Evolutionary conservation across 305 asterid genomes (phyloP).

Genomic region (Solanum chacoense): DNA sequence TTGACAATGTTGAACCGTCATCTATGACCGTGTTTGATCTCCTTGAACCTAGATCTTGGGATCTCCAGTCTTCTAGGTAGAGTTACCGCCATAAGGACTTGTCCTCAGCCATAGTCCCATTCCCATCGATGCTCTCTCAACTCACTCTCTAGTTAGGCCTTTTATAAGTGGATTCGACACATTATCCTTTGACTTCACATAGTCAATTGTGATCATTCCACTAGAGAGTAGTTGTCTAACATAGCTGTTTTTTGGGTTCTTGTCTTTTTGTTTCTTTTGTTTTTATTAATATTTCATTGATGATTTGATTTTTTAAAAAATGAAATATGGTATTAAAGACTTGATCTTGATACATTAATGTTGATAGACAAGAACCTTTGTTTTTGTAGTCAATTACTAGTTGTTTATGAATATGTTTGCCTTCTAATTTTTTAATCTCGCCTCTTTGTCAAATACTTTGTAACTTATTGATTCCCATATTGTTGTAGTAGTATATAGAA

Average conservation of each 20-base stretch:
- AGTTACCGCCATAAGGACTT: background rate
- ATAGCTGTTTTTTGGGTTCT: background rate
- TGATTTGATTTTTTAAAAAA: background rate
- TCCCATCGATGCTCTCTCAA: background rate
- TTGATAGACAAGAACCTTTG: background rate
- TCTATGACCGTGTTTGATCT: background rate
- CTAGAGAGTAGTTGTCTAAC: background rate
- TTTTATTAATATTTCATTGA: background rate
- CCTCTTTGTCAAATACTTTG: background rate
- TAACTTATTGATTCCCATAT: constrained; percentile 1
- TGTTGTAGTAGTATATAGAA: constrained; percentile 15
- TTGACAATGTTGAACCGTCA: no score
- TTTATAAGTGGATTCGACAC: background rate
- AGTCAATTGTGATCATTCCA: background rate
- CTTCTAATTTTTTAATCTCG: background rate
- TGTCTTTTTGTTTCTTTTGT: no score
- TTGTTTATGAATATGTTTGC: background rate
- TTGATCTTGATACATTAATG: background rate
- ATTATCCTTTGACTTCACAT: no score
- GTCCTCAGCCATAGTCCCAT: background rate
- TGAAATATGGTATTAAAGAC: background rate
- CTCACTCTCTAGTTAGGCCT: background rate
- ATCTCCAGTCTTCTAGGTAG: background rate
- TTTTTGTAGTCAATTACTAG: background rate
- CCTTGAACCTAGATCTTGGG: background rate